Percentiles rank a stretch among this genome's conserved stretches.
Conservation (phyloP, 352 stramenopile genomes). For the Phytophthora capsici region DNA sequence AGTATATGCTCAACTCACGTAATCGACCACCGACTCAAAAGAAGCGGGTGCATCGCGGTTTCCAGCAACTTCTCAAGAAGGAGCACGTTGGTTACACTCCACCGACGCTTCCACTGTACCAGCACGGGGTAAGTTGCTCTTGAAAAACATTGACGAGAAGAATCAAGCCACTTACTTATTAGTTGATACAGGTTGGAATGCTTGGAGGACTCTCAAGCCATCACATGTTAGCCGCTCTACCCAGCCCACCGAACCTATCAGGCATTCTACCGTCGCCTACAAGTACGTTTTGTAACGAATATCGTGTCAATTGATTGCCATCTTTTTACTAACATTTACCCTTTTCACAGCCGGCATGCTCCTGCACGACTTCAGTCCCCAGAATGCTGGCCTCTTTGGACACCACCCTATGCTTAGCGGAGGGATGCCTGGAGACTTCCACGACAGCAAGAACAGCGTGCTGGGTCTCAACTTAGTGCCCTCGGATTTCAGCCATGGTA, state of each 20-base stretch:
- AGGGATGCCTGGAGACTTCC: constrained; percentile 36
- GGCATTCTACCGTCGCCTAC: constrained; percentile 80
- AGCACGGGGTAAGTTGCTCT: constrained; percentile 58
- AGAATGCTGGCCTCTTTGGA: constrained; percentile 55
- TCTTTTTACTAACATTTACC: constrained; percentile 17
- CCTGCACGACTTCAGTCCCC: constrained; percentile 79
- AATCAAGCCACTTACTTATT: constrained; percentile 3
- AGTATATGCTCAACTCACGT: constrained; percentile 61
- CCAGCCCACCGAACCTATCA: constrained; percentile 75
- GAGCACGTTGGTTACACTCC: constrained; percentile 74
- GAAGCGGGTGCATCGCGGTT: constrained; percentile 76
- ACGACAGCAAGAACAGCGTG: constrained; percentile 64
- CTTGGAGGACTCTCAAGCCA: constrained; percentile 59
- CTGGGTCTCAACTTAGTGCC: constrained; percentile 68
- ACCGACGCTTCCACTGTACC: constrained; percentile 70
- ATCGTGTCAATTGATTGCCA: neutral
- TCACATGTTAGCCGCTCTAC: constrained; percentile 67
- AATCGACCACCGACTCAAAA: constrained; percentile 50
- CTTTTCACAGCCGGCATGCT: constrained; percentile 67
- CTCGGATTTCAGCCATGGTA: constrained; percentile 59
- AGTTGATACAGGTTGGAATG: constrained; percentile 62
- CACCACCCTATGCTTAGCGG: constrained; percentile 49
- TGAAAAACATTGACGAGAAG: neutral
- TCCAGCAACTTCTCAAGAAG: constrained; percentile 83
- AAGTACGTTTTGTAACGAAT: constrained; percentile 52